phyloP scores from a whole-genome alignment of 73 alveolate genomes.

The Symbiodinium pilosum region DNA sequence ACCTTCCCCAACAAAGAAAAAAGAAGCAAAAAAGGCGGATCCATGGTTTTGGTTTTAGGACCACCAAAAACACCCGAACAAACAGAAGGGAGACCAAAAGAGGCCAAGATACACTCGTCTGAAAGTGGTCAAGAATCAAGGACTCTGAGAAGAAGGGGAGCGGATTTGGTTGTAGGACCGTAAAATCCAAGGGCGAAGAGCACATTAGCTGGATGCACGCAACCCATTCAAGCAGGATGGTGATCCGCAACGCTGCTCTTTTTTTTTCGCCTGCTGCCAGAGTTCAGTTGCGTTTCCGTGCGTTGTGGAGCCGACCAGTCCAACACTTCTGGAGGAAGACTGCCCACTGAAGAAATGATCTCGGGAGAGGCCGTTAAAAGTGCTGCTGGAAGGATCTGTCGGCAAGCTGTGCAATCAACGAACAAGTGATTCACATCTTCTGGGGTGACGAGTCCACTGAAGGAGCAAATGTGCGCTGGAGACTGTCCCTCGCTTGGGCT shows the following conservation, averaged over 20 bases:
- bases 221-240: not conserved
- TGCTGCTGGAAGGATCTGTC: not conserved
- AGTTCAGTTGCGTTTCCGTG: not conserved
- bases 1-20: no score
- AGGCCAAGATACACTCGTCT: not conserved
- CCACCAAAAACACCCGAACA: not conserved
- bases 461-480: not conserved
- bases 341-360: not conserved
- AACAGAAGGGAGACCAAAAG: not conserved
- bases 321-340: not conserved
- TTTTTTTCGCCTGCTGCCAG: not conserved
- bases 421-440: not conserved
- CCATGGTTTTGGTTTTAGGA: not conserved
- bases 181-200: no score
- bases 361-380: not conserved
- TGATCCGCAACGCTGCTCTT: not conserved
- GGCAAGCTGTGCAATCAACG: not conserved
- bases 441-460: not conserved
- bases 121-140: not conserved
- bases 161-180: no score
- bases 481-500: not conserved
- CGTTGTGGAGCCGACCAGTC: not conserved
- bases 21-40: no score
- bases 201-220: not conserved
- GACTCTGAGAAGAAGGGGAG: no score